Evolutionary conservation across 1,139 yeast species (phyloP), one percentile per base, ranked within the genome.

Genomic region (Zygosaccharomyces sapae): DNA sequence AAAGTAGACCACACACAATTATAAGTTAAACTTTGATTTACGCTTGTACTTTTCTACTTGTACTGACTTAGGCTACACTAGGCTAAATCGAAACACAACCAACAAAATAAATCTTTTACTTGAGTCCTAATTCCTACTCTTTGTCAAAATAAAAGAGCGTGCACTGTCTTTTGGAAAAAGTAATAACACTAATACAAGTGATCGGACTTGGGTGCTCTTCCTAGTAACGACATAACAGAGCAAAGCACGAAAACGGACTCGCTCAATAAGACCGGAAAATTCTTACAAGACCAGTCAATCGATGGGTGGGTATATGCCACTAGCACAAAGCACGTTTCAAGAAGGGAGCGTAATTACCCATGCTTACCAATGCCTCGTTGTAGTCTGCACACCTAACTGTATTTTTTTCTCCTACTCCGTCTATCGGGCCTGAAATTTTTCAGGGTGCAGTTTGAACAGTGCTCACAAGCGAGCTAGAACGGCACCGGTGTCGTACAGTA

Each of bases 361-460:
- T 22, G 7, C 25, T 22, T 7, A 16, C 8, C 34, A 31, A 12
- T 31, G 34, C 34, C 34, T 31, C 25, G 25, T 22, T 22, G 18
- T 5, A 13, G 9, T 13, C 10, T 8, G 18, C 34, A 27, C 41
- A 38, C 41, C 33, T 38, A 19, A 22, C 25, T 49, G 47, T 20
- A 25, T n/a, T 43, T 20, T 20, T 22, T 33, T 25, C 33, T 37
- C 27, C 39, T 37, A 38, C 24, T 37, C 42, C 46, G 46, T 13
- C 31, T 34, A 27, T 27, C 43, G 43, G 35, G 42, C 38, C 36
- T 30, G 42, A 39, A 44, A 37, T 38, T 50, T 49, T 50, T 48
- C 53, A 48, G 53, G 53, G 53, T 50, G 53, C 53, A 50, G 46
- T 50, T 50, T 27, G 30, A 13, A 29, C 20, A 38, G 33, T 22